A percentile compares a stretch with the other conserved stretches of the same genome.
These are phyloP conservation scores for Lactifluus echinatus DNA, from an alignment of 768 basidiomycete genomes.

Conservation along the genomic window DNA sequence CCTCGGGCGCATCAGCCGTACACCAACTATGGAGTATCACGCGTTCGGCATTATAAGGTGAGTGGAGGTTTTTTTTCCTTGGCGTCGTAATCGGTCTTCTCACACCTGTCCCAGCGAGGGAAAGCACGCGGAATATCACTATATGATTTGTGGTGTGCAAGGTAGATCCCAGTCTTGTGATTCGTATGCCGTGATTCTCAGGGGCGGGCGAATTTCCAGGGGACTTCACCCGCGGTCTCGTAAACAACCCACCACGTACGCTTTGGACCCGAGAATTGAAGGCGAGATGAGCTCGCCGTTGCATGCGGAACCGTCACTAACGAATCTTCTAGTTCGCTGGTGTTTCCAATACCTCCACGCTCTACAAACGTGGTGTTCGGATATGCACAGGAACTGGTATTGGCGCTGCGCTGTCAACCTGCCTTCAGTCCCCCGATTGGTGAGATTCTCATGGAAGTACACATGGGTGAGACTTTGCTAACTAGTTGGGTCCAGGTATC, in stretches of 20 bases:
- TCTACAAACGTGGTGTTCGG: constrained; percentile 38
- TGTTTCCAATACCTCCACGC: constrained; percentile 35
- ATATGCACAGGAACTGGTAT: constrained; percentile 39
- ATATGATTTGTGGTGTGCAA: constrained; percentile 39
- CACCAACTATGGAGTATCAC: constrained; percentile 37
- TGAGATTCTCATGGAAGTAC: constrained; percentile 19
- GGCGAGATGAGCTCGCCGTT: constrained; percentile 20
- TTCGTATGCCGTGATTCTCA: neutral
- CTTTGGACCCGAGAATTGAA: constrained; percentile 39
- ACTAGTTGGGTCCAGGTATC: constrained; percentile 24
- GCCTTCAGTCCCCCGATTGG: constrained; percentile 33
- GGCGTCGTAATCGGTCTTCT: neutral
- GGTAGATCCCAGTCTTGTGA: constrained; percentile 15
- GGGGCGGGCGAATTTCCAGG: constrained; percentile 9
- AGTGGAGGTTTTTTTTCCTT: neutral
- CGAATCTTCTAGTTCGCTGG: constrained; percentile 30
- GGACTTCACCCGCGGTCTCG: constrained; percentile 36
- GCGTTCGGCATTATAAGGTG: constrained; percentile 37
- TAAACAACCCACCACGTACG: constrained; percentile 33
- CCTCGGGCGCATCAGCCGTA: constrained; percentile 33
- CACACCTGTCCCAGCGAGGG: constrained; percentile 29
- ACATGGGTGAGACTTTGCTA: neutral
- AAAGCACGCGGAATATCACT: constrained; percentile 34
- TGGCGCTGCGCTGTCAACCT: constrained; percentile 38
- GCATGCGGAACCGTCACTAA: neutral